Percentiles rank a stretch among this genome's conserved stretches.
These are phyloP conservation scores for Pyrenochaeta sp. DNA, from an alignment of 2,329 filamentous ascomycete genomes.

Conservation along the genomic window DNA sequence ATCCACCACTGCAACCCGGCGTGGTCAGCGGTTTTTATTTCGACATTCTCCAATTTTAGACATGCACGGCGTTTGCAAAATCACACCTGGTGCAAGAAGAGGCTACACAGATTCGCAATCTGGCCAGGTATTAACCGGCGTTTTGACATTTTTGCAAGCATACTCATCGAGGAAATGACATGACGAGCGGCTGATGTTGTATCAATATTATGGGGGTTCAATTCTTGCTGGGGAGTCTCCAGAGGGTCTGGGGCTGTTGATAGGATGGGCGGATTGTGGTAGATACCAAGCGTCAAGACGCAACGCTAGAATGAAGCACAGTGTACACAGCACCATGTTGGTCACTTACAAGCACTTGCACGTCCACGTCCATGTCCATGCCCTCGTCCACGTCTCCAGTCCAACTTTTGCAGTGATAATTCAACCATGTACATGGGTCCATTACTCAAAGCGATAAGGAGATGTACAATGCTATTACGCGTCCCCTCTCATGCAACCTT, in stretches of 20 bases:
- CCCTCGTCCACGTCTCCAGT: not conserved
- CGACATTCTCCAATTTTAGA: constrained; percentile 23
- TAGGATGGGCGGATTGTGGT: constrained; percentile 16
- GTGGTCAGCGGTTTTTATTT: constrained; percentile 32
- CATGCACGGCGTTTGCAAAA: constrained; percentile 36
- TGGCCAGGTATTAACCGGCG: constrained; percentile 14
- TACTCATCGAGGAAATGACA: constrained; percentile 28
- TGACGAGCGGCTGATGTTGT: constrained; percentile 22
- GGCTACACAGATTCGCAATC: constrained; percentile 24
- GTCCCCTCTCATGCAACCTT: no score
- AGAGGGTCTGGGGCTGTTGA: constrained; percentile 9
- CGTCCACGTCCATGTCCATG: not conserved
- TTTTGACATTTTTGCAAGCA: constrained; percentile 28
- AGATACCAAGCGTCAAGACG: constrained; percentile 28
- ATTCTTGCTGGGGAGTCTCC: constrained; percentile 13
- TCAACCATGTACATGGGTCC: no score
- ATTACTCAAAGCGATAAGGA: not conserved
- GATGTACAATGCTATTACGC: no score
- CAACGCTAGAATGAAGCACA: constrained; percentile 26
- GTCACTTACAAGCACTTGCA: constrained; percentile 1
- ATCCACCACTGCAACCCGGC: constrained; percentile 31
- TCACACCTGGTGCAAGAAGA: constrained; percentile 17
- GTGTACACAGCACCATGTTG: constrained; percentile 15
- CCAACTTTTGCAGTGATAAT: no score
- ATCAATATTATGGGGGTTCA: constrained; percentile 23